Percentiles rank a stretch among this genome's conserved stretches.
Evolutionary conservation across 2,329 filamentous ascomycete genomes (phyloP).

Genomic region (Lachnellula subtilissima): DNA sequence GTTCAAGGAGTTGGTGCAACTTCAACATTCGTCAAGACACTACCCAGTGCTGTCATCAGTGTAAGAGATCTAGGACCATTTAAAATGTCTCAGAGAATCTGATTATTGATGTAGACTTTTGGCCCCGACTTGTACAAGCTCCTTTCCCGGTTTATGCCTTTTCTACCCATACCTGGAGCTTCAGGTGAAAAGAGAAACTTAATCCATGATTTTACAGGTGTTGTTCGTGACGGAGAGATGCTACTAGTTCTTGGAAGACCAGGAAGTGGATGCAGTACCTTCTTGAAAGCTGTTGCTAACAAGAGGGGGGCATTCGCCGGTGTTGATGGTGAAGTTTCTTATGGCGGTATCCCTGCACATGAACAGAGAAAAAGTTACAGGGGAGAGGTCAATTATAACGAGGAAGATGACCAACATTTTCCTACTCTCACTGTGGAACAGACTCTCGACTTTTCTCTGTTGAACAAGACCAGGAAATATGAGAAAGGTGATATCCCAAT

Average conservation of each 20-base stretch:
- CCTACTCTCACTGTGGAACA: slow-evolving; percentile 72
- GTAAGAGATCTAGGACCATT: slow-evolving; percentile 14
- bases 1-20: slow-evolving; percentile 67
- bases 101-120: slow-evolving; percentile 49
- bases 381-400: slow-evolving; percentile 74
- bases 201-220: slow-evolving; percentile 63
- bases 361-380: slow-evolving; percentile 62
- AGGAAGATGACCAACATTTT: slow-evolving; percentile 72
- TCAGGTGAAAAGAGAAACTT: slow-evolving; percentile 35
- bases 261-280: slow-evolving; percentile 70
- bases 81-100: neutral
- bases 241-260: slow-evolving; percentile 69
- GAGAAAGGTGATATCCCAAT: slow-evolving; percentile 59
- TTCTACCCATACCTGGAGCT: slow-evolving; percentile 22
- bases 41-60: slow-evolving; percentile 69
- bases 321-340: slow-evolving; percentile 65
- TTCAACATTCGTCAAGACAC: slow-evolving; percentile 63
- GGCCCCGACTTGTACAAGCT: slow-evolving; percentile 72
- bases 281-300: slow-evolving; percentile 71
- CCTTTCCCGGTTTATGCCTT: slow-evolving; percentile 35
- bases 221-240: slow-evolving; percentile 66
- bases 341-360: slow-evolving; percentile 65
- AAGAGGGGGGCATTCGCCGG: slow-evolving; percentile 59
- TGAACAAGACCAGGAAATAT: slow-evolving; percentile 69
- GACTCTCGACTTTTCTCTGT: slow-evolving; percentile 68